Evolutionary conservation across 2,329 filamentous ascomycete genomes (phyloP).

Genomic region (Epichloe bromicola): DNA sequence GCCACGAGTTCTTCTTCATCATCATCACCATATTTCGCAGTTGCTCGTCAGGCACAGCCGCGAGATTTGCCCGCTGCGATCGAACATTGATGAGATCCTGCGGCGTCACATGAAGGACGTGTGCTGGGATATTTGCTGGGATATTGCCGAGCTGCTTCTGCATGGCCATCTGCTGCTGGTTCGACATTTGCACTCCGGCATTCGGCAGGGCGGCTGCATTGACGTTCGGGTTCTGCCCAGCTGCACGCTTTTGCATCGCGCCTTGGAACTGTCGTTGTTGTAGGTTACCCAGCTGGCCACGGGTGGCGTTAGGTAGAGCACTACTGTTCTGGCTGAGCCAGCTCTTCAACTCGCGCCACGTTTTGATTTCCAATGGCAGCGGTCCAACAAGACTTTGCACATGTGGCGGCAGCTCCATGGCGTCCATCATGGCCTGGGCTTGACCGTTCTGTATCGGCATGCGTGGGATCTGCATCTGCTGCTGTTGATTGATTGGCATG

Average conservation of each 20-base stretch:
- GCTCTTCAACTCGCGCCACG: constrained; percentile 33
- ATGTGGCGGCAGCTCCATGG: constrained; percentile 31
- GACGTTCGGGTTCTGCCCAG: constrained; percentile 18
- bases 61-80: constrained; percentile 13
- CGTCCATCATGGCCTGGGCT: constrained; percentile 30
- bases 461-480: constrained; percentile 16
- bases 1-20: constrained; percentile 21
- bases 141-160: constrained; percentile 14
- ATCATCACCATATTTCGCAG: constrained; percentile 18
- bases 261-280: constrained; percentile 29
- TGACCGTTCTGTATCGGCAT: constrained; percentile 18
- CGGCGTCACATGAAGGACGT: constrained; percentile 20
- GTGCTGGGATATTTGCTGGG: constrained; percentile 19
- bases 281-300: constrained; percentile 19
- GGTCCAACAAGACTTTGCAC: constrained; percentile 18
- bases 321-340: constrained; percentile 28
- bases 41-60: constrained; percentile 20
- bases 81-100: constrained; percentile 22
- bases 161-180: constrained; percentile 13
- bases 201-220: constrained; percentile 11
- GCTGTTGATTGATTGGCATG: constrained; percentile 16
- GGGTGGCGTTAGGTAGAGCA: constrained; percentile 17
- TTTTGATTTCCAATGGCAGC: constrained; percentile 31
- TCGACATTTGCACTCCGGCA: constrained; percentile 15
- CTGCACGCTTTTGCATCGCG: constrained; percentile 17